These are phyloP conservation scores for Chaetomium strumarium DNA, from an alignment of 2,329 filamentous ascomycete species.

Conservation along the genomic window DNA sequence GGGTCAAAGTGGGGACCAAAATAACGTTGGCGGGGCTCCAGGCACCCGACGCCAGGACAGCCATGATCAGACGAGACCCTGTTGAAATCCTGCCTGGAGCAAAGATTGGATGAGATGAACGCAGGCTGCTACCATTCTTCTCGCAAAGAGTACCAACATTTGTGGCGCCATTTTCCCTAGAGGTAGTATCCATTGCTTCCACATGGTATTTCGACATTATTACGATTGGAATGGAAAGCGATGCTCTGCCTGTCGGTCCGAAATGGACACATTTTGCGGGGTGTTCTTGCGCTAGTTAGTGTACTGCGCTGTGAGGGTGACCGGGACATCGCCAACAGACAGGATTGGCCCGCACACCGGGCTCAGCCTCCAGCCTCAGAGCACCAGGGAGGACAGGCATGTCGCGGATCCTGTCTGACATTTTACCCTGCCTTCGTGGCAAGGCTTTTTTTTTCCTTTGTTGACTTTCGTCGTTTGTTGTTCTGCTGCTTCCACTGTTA, in stretches of 20 bases:
- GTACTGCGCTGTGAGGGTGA: background rate
- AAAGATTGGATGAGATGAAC: too few relatives aligned
- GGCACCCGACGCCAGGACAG: too few relatives aligned
- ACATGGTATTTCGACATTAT: background rate
- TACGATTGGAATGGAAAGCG: background rate
- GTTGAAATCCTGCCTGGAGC: too few relatives aligned
- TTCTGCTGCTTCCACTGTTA: too few relatives aligned
- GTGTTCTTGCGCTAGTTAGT: background rate
- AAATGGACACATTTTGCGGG: background rate
- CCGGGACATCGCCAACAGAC: background rate
- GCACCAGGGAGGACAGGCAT: background rate
- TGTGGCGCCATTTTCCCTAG: too few relatives aligned
- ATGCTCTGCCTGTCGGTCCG: background rate
- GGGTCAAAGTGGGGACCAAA: too few relatives aligned
- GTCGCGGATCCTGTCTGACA: background rate
- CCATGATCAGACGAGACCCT: too few relatives aligned
- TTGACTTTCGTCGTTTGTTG: background rate
- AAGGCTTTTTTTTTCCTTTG: background rate
- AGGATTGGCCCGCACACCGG: background rate
- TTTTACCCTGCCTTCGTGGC: slow-evolving; percentile 1
- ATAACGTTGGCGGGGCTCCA: too few relatives aligned
- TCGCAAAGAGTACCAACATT: too few relatives aligned
- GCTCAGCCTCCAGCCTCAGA: slow-evolving; percentile 12
- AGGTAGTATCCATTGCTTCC: background rate
- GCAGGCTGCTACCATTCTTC: too few relatives aligned